Evolutionary conservation across 495 filamentous ascomycete species (phyloP).

Genomic region (Daldinia childiae): DNA sequence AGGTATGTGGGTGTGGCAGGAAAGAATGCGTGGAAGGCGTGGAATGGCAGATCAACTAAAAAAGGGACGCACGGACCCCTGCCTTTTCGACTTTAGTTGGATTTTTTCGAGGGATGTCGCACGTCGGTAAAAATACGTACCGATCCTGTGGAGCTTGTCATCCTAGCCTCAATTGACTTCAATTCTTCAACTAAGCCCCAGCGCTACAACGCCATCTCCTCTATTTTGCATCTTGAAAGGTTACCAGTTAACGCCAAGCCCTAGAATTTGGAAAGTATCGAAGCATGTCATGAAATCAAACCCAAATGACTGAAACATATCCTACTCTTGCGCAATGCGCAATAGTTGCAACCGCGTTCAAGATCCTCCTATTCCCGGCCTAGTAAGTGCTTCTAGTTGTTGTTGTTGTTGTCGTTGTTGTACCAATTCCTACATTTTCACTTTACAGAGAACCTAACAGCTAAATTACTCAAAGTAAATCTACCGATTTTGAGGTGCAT

Average conservation of each 20-base stretch:
- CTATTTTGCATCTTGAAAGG: slow-evolving; percentile 2
- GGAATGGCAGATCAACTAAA: slow-evolving; percentile 20
- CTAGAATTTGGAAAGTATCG: background rate
- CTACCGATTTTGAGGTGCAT: slow-evolving; percentile 99
- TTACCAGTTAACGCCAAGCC: slow-evolving; percentile 2
- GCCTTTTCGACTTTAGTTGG: background rate
- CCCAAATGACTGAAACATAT: slow-evolving; percentile 80
- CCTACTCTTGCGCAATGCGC: slow-evolving; percentile 89
- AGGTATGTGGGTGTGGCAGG: slow-evolving; percentile 1
- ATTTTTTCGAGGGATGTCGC: slow-evolving; percentile 35
- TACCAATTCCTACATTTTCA: slow-evolving; percentile 2
- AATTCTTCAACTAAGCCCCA: slow-evolving; percentile 37
- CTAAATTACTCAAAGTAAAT: slow-evolving; percentile 72
- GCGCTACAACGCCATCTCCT: slow-evolving; percentile 12
- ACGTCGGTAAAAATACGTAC: slow-evolving; percentile 43
- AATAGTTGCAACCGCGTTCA: slow-evolving; percentile 86
- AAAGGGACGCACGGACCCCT: slow-evolving; percentile 24
- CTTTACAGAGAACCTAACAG: background rate
- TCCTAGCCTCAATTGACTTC: slow-evolving; percentile 47
- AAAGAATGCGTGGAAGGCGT: background rate
- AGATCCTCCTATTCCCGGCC: slow-evolving; percentile 92
- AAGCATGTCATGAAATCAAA: slow-evolving; percentile 25
- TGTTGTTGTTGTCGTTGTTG: background rate
- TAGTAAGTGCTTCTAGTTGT: slow-evolving; percentile 71
- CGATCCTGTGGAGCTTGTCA: slow-evolving; percentile 36